A percentile compares a stretch with the other conserved stretches of the same genome.
Conservation (phyloP, 768 basidiomycete genomes). For the Lentinula aciculospora region DNA sequence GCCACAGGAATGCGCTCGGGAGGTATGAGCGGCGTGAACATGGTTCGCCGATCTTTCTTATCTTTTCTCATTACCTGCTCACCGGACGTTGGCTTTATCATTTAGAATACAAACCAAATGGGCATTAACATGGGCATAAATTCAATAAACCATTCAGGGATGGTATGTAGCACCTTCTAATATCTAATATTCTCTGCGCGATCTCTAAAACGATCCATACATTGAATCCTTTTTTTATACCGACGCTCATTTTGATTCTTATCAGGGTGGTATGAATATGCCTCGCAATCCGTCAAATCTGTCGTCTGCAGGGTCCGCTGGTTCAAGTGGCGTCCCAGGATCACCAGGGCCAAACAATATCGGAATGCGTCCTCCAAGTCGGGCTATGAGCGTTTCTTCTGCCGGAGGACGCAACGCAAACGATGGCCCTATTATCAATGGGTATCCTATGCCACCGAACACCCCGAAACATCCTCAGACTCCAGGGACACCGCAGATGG, state of each 20-base stretch:
- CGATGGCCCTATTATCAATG: not conserved
- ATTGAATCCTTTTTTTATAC: not conserved
- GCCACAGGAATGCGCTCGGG: conserved; percentile 7
- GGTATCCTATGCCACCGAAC: not conserved
- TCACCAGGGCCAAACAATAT: not conserved
- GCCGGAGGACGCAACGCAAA: not conserved
- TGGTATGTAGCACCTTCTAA: not conserved
- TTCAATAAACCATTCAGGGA: conserved; percentile 1
- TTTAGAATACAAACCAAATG: conserved; percentile 6
- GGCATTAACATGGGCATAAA: conserved; percentile 8
- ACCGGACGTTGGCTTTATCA: not conserved
- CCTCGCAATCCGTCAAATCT: not conserved
- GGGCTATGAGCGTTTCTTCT: conserved; percentile 3
- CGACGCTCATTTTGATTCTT: not conserved
- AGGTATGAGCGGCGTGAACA: conserved; percentile 4
- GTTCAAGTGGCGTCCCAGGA: not conserved
- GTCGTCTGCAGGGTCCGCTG: not conserved
- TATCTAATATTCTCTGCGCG: not conserved
- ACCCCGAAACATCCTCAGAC: conserved; percentile 5
- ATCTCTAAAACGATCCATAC: no score
- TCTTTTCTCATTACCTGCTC: not conserved
- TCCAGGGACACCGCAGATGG: conserved; percentile 6
- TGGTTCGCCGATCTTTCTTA: not conserved
- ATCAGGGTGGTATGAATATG: conserved; percentile 1
- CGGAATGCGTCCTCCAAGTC: conserved; percentile 8